Base-by-base conservation (phyloP, 1,284 basidiomycete species). In the Fistulinella staudtii region DNA sequence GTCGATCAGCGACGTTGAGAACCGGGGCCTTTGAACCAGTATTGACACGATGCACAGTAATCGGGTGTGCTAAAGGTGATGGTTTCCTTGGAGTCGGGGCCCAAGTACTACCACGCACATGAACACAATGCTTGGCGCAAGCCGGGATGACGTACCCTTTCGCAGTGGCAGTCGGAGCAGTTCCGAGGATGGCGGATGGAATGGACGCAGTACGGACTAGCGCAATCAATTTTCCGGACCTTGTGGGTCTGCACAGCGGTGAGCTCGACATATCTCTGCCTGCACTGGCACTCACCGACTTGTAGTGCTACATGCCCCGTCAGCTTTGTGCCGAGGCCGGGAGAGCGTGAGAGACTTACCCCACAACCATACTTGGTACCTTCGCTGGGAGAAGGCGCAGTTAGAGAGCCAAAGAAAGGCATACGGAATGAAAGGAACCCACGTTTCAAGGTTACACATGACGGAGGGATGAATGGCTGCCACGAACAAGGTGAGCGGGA, bases 391-490 rank as follows among this genome's bases (percentile, higher is more conserved):
- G 39, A 49, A 43, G 57, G 44, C 41, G 5, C 15, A 29, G 53
- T 56, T 39, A 58, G 46, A 35, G 38, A 35, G 14, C 45, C 44
- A 30, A 58, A 39, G 45, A 44, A 42, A 15, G 51, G 43, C 20
- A 45, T 31, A n/a, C 22, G 37, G 53, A 45, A 45, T 40, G 37
- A 48, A 46, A n/a, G 33, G 39, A 37, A 75, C 80, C 45, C 52
- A 86, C 85, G 84, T 86, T 60, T 79, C 75, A 51, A 83, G 76
- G 58, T 79, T 77, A 70, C 85, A 88, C 85, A 88, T 87, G 56
- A 53, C 46, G 50, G 43, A 40, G 51, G 45, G 47, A 45, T 43
- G 44, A 42, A 42, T 44, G 43, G 52, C 47, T 41, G 44, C 8
- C 8, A 30, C 29, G 46, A 53, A 47, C 47, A 51, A 49, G 45